Percentiles rank a stretch among this genome's conserved stretches.
Evolutionary conservation across 768 basidiomycete species (phyloP).

Genomic region (Hericium erinaceus): DNA sequence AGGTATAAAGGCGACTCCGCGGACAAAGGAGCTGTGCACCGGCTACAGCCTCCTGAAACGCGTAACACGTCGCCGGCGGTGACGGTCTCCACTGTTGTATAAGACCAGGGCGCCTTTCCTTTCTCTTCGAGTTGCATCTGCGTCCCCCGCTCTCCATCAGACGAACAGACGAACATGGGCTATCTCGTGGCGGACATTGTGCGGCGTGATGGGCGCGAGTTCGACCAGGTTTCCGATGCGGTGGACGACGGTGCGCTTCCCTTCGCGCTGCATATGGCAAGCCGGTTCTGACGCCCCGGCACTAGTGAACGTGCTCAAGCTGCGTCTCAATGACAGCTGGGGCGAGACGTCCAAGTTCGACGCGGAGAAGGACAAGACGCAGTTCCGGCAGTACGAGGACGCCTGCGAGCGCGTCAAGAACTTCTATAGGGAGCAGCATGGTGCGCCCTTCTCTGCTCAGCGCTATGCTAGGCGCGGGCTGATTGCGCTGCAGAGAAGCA

Average conservation of each 20-base stretch:
- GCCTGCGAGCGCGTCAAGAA: conserved; percentile 72
- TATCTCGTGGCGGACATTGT: background rate
- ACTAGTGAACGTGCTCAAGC: conserved; percentile 62
- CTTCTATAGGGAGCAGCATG: conserved; percentile 75
- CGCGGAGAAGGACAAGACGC: conserved; percentile 51
- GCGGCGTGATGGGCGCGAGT: conserved; percentile 20
- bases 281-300: background rate
- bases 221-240: conserved; percentile 39
- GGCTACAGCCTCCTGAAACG: background rate
- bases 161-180: background rate
- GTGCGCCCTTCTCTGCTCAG: conserved; percentile 25
- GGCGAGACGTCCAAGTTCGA: conserved; percentile 51
- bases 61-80: background rate
- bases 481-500: conserved; percentile 55
- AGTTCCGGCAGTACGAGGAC: conserved; percentile 64
- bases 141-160: background rate
- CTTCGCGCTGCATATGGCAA: background rate
- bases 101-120: background rate
- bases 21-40: too few species aligned
- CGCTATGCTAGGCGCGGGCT: conserved; percentile 1
- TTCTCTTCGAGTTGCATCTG: background rate
- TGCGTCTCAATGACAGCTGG: conserved; percentile 31
- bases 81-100: background rate
- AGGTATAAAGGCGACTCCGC: too few species aligned
- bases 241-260: conserved; percentile 35